phyloP scores from a whole-genome alignment of 768 basidiomycete genomes.

The Flagelloscypha sp. region DNA sequence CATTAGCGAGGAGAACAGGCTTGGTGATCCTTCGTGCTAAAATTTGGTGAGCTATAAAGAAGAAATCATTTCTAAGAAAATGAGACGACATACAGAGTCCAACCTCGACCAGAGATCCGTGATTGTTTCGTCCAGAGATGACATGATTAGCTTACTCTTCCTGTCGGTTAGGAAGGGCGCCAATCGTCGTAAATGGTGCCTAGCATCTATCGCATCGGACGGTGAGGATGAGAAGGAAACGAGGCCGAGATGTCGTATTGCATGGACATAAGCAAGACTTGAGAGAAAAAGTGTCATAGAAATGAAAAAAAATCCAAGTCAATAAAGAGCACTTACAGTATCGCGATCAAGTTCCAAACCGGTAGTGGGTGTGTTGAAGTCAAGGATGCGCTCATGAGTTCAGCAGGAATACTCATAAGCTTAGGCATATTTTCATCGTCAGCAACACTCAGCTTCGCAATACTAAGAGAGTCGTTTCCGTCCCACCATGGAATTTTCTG shows the following conservation, averaged over 20 bases:
- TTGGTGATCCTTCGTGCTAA: conserved; percentile 29
- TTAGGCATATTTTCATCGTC: conserved; percentile 30
- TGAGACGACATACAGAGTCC: conserved; percentile 33
- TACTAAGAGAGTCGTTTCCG: conserved; percentile 10
- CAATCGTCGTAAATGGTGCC: conserved; percentile 38
- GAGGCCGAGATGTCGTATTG: conserved; percentile 50
- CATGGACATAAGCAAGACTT: conserved; percentile 53
- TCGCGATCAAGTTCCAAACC: conserved; percentile 59
- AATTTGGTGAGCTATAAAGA: conserved; percentile 3
- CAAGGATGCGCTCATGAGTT: conserved; percentile 35
- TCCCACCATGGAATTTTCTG: conserved; percentile 80
- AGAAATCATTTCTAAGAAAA: background rate
- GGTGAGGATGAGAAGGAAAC: conserved; percentile 44
- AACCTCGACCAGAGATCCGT: conserved; percentile 63
- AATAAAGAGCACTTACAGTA: conserved; percentile 43
- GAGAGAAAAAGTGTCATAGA: background rate
- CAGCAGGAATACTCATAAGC: conserved; percentile 37
- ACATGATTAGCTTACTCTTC: conserved; percentile 46
- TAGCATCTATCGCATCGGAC: conserved; percentile 41
- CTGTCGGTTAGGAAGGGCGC: conserved; percentile 60
- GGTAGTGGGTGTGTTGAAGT: conserved; percentile 33
- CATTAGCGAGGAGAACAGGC: conserved; percentile 45
- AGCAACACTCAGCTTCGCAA: conserved; percentile 9
- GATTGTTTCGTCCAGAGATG: conserved; percentile 42
- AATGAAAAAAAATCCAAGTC: background rate